Evolutionary conservation across 2,329 filamentous ascomycete species (phyloP).

Genomic region (Cladophialophora carrionii): DNA sequence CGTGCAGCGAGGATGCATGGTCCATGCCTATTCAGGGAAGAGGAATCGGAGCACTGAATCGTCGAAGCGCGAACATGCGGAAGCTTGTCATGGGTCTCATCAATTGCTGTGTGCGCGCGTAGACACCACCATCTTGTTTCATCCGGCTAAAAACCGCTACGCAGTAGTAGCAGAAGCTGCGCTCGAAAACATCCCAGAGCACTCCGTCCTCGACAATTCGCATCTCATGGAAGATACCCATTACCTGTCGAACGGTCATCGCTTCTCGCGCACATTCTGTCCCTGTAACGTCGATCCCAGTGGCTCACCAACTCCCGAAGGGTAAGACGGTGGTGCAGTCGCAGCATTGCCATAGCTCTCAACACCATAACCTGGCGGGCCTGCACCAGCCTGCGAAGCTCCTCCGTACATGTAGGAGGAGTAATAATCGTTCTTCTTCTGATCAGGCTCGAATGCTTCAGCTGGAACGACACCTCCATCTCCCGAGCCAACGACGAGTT

Average conservation of each 20-base stretch:
- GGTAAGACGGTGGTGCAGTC: constrained; percentile 35
- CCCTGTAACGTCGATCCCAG: constrained; percentile 38
- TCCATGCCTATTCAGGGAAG: constrained; percentile 12
- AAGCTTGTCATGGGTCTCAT: constrained; percentile 10
- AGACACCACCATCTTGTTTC: constrained; percentile 8
- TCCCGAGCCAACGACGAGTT: constrained; percentile 53
- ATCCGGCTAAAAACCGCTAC: constrained; percentile 8
- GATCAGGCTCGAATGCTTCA: constrained; percentile 33
- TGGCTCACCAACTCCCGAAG: constrained; percentile 39
- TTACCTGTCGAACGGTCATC: constrained; percentile 19
- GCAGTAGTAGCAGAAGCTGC: neutral
- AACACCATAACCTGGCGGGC: constrained; percentile 33
- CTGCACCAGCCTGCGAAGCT: constrained; percentile 19
- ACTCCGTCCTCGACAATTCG: neutral
- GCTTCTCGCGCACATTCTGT: constrained; percentile 36
- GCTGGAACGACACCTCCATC: constrained; percentile 48
- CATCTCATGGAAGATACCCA: constrained; percentile 12
- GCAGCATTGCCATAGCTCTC: constrained; percentile 35
- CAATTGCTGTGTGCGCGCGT: neutral
- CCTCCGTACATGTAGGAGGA: constrained; percentile 27
- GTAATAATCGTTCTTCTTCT: constrained; percentile 29
- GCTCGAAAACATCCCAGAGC: neutral
- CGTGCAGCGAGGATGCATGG: constrained; percentile 16
- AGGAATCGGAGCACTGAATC: neutral
- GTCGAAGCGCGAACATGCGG: neutral